phyloP scores from a whole-genome alignment of 441 rosid species.

The Capsella rubella region DNA sequence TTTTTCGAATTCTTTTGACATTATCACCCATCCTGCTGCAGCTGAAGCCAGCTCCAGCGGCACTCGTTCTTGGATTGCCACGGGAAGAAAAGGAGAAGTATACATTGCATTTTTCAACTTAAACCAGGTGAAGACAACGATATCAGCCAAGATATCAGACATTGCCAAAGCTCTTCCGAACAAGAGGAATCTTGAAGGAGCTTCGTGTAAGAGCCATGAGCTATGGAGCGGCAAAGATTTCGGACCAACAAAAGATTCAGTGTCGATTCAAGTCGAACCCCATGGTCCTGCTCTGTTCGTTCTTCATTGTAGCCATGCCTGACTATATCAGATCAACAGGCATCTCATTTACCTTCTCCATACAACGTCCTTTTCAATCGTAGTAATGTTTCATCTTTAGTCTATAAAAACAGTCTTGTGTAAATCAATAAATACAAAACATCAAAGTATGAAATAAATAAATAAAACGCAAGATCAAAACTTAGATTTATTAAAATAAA shows the following conservation, averaged over 20 bases:
- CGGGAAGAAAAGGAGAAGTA: constrained; percentile 79
- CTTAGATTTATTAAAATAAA: neutral
- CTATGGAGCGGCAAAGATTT: constrained; percentile 65
- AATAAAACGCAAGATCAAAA: neutral
- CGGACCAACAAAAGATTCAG: constrained; percentile 39
- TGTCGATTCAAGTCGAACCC: constrained; percentile 56
- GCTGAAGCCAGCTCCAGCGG: constrained; percentile 55
- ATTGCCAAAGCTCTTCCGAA: constrained; percentile 55
- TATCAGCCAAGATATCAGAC: constrained; percentile 67
- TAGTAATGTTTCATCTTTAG: constrained; percentile 24
- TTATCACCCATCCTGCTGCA: constrained; percentile 41
- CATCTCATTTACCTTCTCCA: constrained; percentile 14
- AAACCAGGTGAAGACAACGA: constrained; percentile 51
- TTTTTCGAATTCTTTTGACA: constrained; percentile 19
- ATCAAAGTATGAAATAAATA: neutral
- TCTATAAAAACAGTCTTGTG: constrained; percentile 7
- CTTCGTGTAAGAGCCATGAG: constrained; percentile 62
- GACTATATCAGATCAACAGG: constrained; percentile 16
- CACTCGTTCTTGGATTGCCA: constrained; percentile 86
- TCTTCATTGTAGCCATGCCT: constrained; percentile 54
- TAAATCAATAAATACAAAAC: neutral
- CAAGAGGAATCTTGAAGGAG: constrained; percentile 45
- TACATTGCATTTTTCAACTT: constrained; percentile 87
- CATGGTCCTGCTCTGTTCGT: constrained; percentile 75
- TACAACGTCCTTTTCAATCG: neutral